phyloP scores from a whole-genome alignment of 2,329 filamentous ascomycete genomes.

The Gyromitra esculenta region DNA sequence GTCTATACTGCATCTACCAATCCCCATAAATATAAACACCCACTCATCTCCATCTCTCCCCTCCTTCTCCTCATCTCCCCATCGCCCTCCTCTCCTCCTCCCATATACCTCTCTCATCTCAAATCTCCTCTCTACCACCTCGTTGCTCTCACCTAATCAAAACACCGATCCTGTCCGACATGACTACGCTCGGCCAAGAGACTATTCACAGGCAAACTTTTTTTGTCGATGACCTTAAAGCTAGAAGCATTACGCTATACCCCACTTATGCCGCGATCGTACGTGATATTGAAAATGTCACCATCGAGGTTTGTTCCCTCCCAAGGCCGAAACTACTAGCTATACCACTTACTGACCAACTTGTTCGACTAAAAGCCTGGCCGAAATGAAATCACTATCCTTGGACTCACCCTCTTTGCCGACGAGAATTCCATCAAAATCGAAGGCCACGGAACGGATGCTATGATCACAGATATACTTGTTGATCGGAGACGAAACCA shows the following conservation, averaged over 20 bases:
- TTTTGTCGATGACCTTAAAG: slow-evolving; percentile 67
- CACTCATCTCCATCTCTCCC: not conserved
- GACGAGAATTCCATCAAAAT: slow-evolving; percentile 70
- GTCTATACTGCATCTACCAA: too few relatives aligned
- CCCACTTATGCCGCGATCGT: slow-evolving; percentile 67
- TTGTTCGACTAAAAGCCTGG: slow-evolving; percentile 61
- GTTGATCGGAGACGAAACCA: slow-evolving; percentile 69
- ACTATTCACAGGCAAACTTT: slow-evolving; percentile 63
- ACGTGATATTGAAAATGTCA: slow-evolving; percentile 55
- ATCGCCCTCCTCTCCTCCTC: too few relatives aligned
- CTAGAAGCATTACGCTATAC: slow-evolving; percentile 72
- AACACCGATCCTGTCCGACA: not conserved
- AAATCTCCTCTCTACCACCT: not conserved
- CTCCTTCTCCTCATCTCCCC: not conserved
- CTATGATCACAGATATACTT: slow-evolving; percentile 71
- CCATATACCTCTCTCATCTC: not conserved
- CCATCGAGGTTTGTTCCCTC: slow-evolving; percentile 58
- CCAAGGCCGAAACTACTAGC: too few relatives aligned
- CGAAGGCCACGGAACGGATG: slow-evolving; percentile 65
- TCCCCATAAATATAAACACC: not conserved
- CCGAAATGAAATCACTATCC: slow-evolving; percentile 67
- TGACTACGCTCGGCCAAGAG: slow-evolving; percentile 19
- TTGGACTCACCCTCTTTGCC: slow-evolving; percentile 66
- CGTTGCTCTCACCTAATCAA: not conserved
- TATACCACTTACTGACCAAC: slow-evolving; percentile 56